Conservation (phyloP, 495 filamentous ascomycete genomes). For the Neurospora sp. region DNA sequence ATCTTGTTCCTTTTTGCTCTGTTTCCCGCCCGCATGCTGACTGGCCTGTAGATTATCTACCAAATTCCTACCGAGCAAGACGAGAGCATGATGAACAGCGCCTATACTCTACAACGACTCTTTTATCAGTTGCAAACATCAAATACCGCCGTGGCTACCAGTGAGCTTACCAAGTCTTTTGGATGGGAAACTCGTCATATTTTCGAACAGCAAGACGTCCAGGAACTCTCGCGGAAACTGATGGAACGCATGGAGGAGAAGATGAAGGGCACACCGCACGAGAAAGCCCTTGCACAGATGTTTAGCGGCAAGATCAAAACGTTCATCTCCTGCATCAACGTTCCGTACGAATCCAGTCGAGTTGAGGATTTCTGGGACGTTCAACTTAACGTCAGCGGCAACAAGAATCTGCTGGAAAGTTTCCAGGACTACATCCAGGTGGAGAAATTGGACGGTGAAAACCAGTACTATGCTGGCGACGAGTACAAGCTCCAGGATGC, state of each 20-base stretch:
- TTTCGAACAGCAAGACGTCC: conserved; percentile 98
- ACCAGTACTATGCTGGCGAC: conserved; percentile 89
- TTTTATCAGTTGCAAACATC: conserved; percentile 91
- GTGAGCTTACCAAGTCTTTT: conserved; percentile 89
- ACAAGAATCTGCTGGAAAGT: conserved; percentile 85
- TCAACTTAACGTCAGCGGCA: conserved; percentile 90
- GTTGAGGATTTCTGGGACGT: conserved; percentile 99
- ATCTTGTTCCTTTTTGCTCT: not conserved
- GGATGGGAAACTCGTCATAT: conserved; percentile 97
- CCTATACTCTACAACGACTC: conserved; percentile 85
- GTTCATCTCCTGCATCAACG: conserved; percentile 97
- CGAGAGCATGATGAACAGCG: conserved; percentile 71
- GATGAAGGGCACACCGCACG: conserved; percentile 96
- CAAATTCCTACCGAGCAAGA: conserved; percentile 87
- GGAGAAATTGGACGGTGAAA: conserved; percentile 94
- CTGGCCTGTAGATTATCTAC: conserved; percentile 67
- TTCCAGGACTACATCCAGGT: conserved; percentile 95
- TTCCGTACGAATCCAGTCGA: conserved; percentile 89
- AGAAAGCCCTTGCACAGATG: conserved; percentile 79
- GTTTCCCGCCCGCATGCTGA: not conserved
- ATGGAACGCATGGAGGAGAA: conserved; percentile 94
- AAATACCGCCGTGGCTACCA: conserved; percentile 71
- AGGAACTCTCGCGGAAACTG: conserved; percentile 89
- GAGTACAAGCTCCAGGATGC: conserved; percentile 90
- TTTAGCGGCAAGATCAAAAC: conserved; percentile 97